phyloP scores from a whole-genome alignment of 257 asterid species.

The Lithospermum erythrorhizon region DNA sequence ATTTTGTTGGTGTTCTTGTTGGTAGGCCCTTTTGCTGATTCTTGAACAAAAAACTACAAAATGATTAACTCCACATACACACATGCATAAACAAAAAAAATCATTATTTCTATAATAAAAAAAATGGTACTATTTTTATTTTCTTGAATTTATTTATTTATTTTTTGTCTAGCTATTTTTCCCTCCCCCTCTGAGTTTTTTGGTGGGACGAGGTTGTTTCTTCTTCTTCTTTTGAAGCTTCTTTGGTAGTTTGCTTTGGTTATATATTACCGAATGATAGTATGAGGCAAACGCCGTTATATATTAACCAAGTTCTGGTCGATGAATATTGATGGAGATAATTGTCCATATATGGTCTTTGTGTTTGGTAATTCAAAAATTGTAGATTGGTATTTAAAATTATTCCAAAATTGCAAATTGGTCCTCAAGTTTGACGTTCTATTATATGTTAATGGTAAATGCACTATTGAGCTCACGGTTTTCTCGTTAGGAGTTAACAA shows the following conservation, averaged over 20 bases:
- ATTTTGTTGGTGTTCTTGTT: constrained; percentile 22
- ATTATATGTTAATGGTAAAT: too few species aligned
- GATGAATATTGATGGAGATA: too few species aligned
- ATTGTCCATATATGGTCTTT: too few species aligned
- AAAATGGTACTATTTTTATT: not conserved
- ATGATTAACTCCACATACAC: not conserved
- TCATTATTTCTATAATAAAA: not conserved
- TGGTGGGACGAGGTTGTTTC: not conserved
- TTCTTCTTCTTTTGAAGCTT: constrained; percentile 18
- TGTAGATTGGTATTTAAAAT: too few species aligned
- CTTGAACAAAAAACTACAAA: not conserved
- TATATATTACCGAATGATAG: constrained; percentile 12
- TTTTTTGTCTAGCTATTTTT: too few species aligned
- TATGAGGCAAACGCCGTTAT: constrained; percentile 30
- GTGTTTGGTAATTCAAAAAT: too few species aligned
- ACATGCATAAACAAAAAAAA: not conserved
- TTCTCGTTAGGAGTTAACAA: too few species aligned
- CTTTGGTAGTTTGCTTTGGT: constrained; percentile 28
- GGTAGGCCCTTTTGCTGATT: constrained; percentile 27
- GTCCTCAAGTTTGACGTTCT: too few species aligned
- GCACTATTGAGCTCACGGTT: too few species aligned
- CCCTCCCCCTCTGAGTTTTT: not conserved
- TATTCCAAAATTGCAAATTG: too few species aligned
- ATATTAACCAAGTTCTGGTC: constrained; percentile 34
- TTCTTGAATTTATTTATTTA: too few species aligned